Conservation (phyloP, 2,329 filamentous ascomycete species). For the Beauveria brongniartii region DNA sequence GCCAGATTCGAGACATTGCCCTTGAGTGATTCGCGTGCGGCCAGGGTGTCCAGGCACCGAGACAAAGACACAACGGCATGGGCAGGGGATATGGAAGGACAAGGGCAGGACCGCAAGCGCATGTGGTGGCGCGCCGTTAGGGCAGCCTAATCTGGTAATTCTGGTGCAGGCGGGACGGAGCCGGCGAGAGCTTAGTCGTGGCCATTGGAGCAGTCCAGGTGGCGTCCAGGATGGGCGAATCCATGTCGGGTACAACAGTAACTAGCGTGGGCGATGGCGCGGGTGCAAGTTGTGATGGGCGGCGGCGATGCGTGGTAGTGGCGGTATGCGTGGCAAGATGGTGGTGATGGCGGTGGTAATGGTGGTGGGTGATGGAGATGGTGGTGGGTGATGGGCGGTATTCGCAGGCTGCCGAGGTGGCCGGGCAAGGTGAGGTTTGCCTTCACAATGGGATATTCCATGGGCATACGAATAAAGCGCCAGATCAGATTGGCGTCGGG, state of each 20-base stretch:
- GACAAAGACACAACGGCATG: neutral
- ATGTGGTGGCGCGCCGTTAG: conserved; percentile 10
- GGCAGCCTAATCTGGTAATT: conserved; percentile 10
- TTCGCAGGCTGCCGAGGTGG: neutral
- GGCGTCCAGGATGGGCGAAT: neutral
- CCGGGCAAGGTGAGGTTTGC: neutral
- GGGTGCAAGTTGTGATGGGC: neutral
- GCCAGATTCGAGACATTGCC: conserved; percentile 3
- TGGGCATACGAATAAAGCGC: neutral
- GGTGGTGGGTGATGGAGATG: neutral
- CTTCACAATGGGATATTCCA: neutral
- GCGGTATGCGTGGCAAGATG: neutral
- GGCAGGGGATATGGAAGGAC: neutral
- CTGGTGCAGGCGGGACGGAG: conserved; percentile 3
- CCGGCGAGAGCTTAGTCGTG: neutral
- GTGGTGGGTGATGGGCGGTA: neutral
- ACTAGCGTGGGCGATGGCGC: neutral
- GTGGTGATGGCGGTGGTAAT: no score
- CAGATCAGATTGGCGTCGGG: neutral
- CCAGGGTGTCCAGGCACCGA: neutral
- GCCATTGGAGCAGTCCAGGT: neutral
- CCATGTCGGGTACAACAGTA: neutral
- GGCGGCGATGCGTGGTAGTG: neutral
- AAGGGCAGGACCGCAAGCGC: conserved; percentile 1
- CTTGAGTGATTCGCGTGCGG: neutral